Base-by-base conservation (phyloP, 495 filamentous ascomycete species). In the Lophium mytilinum region DNA sequence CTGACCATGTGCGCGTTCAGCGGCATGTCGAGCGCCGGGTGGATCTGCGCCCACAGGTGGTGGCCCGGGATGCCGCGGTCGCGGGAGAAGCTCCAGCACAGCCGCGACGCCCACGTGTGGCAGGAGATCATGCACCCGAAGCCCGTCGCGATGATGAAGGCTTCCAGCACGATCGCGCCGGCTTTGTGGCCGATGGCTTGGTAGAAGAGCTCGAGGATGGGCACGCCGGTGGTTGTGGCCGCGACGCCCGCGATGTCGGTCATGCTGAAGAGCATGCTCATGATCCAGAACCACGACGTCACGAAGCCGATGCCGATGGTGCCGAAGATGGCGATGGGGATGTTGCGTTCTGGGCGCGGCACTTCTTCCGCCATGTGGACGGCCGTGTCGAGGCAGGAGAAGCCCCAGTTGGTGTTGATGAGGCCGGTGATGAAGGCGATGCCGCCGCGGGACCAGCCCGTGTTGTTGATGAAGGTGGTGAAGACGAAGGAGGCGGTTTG, bases 381-480 rank as follows among this genome's bases (percentile, higher is more conserved):
- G 0, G 77, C 79, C 14, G 72, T 74, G 62, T 83, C 81, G 15
- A 83, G 70, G 61, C 78, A 78, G 21, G 76, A 72, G 58, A 83
- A 82, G 52, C 73, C 73, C 73, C 76, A 83, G 55, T 81, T 81
- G 21, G 76, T 71, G 59, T 80, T 80, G 60, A 82, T 76, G 11
- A 83, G 66, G 12, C 81, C 81, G 21, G 80, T 73, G 48, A 84
- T 81, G 66, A 83, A 83, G 8, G 78, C 80, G 53, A 83, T 82
- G 6, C 72, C 78, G 50, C 76, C 73, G 7, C 69, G 70, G 17
- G 68, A 58, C 81, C 80, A 84, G 14, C 81, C 80, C 4, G 80
- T 83, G 39, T 75, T 73, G 58, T 84, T 83, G 61, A 77, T 70
- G 58, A 80, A 83, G 52, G 70, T 75, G 8, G 73, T 73, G 55